Percentiles rank a stretch among this genome's conserved stretches.
Evolutionary conservation across 139 green algal species (phyloP).

Genomic region (Monoraphidium neglectum): DNA sequence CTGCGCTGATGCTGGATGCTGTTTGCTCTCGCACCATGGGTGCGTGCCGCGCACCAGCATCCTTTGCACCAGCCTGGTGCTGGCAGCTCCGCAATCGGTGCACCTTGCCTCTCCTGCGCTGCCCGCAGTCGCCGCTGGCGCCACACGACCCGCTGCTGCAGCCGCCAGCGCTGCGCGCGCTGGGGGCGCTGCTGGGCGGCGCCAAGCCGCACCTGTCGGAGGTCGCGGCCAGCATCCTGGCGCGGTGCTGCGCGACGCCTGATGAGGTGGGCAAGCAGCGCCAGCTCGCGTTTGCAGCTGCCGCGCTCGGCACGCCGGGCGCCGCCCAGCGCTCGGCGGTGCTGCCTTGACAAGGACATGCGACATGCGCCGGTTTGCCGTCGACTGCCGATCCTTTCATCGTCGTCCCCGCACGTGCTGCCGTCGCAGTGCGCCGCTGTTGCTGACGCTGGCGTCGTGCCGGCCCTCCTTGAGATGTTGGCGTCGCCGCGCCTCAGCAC

Average conservation of each 20-base stretch:
- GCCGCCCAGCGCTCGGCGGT: too few species aligned
- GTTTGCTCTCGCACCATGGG: too few species aligned
- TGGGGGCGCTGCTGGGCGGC: background rate
- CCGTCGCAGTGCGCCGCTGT: background rate
- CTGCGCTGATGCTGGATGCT: too few species aligned
- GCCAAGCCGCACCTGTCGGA: background rate
- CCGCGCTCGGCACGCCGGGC: too few species aligned
- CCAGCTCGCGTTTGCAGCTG: too few species aligned
- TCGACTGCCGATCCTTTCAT: too few species aligned
- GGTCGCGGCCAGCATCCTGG: conserved; percentile 2
- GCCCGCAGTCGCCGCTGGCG: conserved; percentile 22
- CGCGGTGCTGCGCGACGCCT: conserved; percentile 1
- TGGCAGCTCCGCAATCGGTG: too few species aligned
- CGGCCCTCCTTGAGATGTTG: conserved; percentile 12
- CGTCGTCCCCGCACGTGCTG: too few species aligned
- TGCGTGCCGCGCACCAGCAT: background rate
- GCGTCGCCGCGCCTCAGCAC: background rate
- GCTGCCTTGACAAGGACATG: too few species aligned
- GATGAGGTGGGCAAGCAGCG: too few species aligned
- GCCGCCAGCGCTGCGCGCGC: background rate
- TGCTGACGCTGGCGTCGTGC: conserved; percentile 10
- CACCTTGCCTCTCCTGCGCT: too few species aligned
- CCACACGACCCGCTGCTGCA: conserved; percentile 13
- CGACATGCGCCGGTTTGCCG: too few species aligned
- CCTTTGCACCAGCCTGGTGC: background rate